Evolutionary conservation across 768 basidiomycete genomes (phyloP).

Genomic region (Pulveroboletus sp.): DNA sequence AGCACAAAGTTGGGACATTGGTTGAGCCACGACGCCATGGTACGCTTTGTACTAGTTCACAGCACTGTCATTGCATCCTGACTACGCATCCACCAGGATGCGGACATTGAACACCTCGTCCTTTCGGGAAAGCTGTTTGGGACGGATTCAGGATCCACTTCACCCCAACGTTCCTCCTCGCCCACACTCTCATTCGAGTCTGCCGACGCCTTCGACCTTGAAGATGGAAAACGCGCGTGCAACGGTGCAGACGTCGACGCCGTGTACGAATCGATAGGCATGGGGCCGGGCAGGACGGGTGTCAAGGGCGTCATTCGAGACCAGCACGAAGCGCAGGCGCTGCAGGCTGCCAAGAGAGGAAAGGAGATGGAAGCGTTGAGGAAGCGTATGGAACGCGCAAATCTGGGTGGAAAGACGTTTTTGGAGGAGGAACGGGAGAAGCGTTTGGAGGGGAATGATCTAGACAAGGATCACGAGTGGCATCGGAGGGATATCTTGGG

Average conservation of each 20-base stretch:
- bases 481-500: conserved; percentile 45
- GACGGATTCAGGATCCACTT: conserved; percentile 49
- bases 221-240: conserved; percentile 49
- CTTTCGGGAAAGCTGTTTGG: conserved; percentile 78
- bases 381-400: conserved; percentile 59
- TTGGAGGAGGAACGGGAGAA: conserved; percentile 74
- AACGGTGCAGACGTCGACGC: conserved; percentile 34
- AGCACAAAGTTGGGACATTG: neutral
- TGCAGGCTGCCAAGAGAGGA: conserved; percentile 51
- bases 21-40: conserved; percentile 13
- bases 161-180: conserved; percentile 64
- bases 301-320: conserved; percentile 89
- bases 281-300: conserved; percentile 84
- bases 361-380: conserved; percentile 53
- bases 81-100: conserved; percentile 25
- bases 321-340: conserved; percentile 61
- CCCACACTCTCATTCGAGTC: conserved; percentile 34
- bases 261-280: conserved; percentile 63
- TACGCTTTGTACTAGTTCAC: neutral
- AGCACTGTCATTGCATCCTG: neutral
- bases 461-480: conserved; percentile 10
- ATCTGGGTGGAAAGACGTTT: conserved; percentile 67
- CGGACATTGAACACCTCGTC: conserved; percentile 66
- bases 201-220: conserved; percentile 35
- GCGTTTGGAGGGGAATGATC: conserved; percentile 14